Evolutionary conservation across 2,329 filamentous ascomycete species (phyloP), one percentile per base, ranked within the genome.

Genomic region (Botrytis paeoniae): DNA sequence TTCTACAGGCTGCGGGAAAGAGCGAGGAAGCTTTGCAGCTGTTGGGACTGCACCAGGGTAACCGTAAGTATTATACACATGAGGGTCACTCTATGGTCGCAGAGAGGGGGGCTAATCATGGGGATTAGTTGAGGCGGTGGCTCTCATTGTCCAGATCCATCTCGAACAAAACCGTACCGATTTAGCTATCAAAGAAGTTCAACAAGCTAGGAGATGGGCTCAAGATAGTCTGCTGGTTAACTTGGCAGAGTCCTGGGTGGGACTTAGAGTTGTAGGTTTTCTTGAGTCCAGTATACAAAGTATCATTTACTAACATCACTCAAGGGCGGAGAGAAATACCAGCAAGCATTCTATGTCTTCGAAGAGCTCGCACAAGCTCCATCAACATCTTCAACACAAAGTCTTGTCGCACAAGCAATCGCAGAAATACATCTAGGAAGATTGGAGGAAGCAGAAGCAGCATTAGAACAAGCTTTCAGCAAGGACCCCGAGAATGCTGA

Each of bases 291-390:
- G 62, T 43, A 32, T 29, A 43, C n/a, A 37, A 60, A 71, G 51
- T 37, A 66, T 75, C 80, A 83, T 80, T 83, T 76, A 85, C 74
- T 69, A 32, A 69, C n/a, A 41, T 57, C 45, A 51, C 35, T 22
- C 37, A 75, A 97, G 92, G 95, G 95, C 80, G 95, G 95, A 77
- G 94, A 97, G 78, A 96, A 94, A 82, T 98, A 98, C 83, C 96
- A 98, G 81, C 93, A 96, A 80, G 92, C 95, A 29, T 98, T 97
- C 84, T 98, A 99, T 86, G 95, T 98, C 75, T 98, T 94, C 80
- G 95, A 98, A 83, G 96, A 99, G 83, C 89, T 98, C 66, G 95
- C 96, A 7, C 93, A 97, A 81, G 91, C 93, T 41, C 92, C 94
- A 3, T 90, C 93, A 45, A 94, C 93, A 29, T 91, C 93, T 66